Conservation (phyloP, 164 flowering plant genomes). For the Magnolia officinalis region DNA sequence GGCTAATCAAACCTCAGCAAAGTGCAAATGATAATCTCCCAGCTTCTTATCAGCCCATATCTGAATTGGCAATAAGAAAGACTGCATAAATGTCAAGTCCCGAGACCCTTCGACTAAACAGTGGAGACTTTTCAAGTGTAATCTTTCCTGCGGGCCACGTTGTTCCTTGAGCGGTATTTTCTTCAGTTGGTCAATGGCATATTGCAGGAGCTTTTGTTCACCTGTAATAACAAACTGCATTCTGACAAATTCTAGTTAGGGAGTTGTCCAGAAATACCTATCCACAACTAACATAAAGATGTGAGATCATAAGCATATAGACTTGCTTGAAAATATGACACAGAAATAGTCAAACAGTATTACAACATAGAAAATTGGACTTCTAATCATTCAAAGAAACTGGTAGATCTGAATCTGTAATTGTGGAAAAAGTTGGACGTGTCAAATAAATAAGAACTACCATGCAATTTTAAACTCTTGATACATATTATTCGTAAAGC, state of each 20-base stretch:
- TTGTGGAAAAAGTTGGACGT: too few relatives aligned
- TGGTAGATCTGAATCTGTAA: too few relatives aligned
- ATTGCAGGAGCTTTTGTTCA: constrained; percentile 62
- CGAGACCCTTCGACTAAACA: constrained; percentile 50
- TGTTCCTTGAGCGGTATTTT: constrained; percentile 88
- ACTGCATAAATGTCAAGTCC: constrained; percentile 69
- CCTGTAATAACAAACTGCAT: constrained; percentile 78
- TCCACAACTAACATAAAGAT: background rate
- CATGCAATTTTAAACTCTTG: too few relatives aligned
- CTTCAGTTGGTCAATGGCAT: constrained; percentile 78
- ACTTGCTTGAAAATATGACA: background rate
- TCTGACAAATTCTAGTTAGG: background rate
- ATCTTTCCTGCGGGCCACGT: constrained; percentile 86
- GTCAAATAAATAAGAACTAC: too few relatives aligned
- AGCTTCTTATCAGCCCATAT: constrained; percentile 90
- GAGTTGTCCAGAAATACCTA: background rate
- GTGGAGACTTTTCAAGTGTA: constrained; percentile 69
- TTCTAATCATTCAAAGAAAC: too few relatives aligned
- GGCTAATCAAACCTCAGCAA: constrained; percentile 59
- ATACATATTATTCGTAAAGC: too few relatives aligned
- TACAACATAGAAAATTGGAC: too few relatives aligned
- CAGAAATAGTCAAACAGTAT: background rate
- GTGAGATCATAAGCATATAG: background rate
- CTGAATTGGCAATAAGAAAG: constrained; percentile 77
- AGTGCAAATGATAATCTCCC: constrained; percentile 80